phyloP scores from a whole-genome alignment of 495 filamentous ascomycete genomes.

The Wilcoxina mikolae region DNA sequence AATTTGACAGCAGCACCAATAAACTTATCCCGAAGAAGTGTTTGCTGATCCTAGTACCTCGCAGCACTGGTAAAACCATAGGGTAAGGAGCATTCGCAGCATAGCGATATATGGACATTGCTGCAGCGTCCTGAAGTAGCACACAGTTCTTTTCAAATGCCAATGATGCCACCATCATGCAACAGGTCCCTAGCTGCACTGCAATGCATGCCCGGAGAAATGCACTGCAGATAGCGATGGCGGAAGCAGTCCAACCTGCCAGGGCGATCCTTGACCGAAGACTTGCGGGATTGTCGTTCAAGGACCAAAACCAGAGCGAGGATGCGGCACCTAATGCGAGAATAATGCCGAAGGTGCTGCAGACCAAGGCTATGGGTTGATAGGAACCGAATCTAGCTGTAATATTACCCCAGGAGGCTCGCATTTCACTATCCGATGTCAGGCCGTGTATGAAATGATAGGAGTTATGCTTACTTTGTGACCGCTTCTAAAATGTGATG shows the following conservation, averaged over 20 bases:
- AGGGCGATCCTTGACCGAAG: neutral
- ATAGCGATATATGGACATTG: neutral
- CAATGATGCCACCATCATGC: constrained; percentile 1
- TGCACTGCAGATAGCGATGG: neutral
- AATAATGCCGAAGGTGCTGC: too few relatives aligned
- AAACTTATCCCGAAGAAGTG: neutral
- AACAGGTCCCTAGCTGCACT: neutral
- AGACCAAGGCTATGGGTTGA: too few relatives aligned
- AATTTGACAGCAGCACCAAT: neutral
- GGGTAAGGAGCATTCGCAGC: neutral
- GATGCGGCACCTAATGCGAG: too few relatives aligned
- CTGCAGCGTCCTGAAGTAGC: neutral
- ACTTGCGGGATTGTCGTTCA: neutral
- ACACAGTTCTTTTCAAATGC: neutral
- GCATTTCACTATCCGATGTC: too few relatives aligned
- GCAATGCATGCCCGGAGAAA: neutral
- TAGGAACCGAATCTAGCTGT: too few relatives aligned
- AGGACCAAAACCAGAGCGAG: too few relatives aligned
- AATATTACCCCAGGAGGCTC: too few relatives aligned
- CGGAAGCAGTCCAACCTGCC: neutral
- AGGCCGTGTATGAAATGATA: too few relatives aligned
- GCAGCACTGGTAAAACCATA: neutral
- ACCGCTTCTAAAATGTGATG: too few relatives aligned
- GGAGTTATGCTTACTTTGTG: too few relatives aligned
- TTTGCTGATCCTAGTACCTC: neutral